Percentiles rank a stretch among this genome's conserved stretches.
Evolutionary conservation across 2,329 filamentous ascomycete genomes (phyloP).

Genomic region (Penicillium sp.): DNA sequence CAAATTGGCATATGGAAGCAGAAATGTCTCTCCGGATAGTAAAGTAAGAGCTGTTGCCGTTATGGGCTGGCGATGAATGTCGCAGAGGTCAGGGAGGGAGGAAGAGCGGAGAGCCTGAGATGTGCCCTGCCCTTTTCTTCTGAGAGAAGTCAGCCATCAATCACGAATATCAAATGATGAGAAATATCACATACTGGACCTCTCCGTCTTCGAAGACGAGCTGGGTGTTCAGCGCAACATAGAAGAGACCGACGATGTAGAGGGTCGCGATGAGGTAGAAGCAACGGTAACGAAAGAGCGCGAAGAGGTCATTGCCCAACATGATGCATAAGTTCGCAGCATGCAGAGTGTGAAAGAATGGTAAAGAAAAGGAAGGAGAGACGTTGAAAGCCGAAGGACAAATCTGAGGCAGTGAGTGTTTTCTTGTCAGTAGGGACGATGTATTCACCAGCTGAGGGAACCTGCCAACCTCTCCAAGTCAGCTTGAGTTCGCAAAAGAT

Average conservation of each 20-base stretch:
- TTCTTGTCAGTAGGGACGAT: too few species aligned
- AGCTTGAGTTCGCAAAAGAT: too few species aligned
- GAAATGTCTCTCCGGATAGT: background rate
- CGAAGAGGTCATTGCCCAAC: background rate
- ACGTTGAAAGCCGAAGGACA: too few species aligned
- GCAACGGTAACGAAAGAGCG: background rate
- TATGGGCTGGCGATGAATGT: conserved; percentile 4
- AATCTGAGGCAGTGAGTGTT: too few species aligned
- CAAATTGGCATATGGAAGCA: conserved; percentile 2
- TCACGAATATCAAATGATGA: background rate
- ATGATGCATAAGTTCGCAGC: background rate
- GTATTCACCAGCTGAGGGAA: too few species aligned
- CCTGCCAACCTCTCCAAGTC: too few species aligned
- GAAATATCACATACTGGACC: background rate
- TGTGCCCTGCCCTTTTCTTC: background rate
- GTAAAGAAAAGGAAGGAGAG: too few species aligned
- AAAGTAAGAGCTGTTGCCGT: conserved; percentile 8
- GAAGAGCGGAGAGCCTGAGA: background rate
- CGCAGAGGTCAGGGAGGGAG: background rate
- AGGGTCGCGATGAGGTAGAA: background rate
- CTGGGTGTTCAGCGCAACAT: background rate
- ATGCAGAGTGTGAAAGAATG: background rate
- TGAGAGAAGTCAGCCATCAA: background rate
- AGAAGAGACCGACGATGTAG: background rate
- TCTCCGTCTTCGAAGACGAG: background rate